phyloP scores from a whole-genome alignment of 2,329 filamentous ascomycete genomes.

The Aspergillus fijiensis region DNA sequence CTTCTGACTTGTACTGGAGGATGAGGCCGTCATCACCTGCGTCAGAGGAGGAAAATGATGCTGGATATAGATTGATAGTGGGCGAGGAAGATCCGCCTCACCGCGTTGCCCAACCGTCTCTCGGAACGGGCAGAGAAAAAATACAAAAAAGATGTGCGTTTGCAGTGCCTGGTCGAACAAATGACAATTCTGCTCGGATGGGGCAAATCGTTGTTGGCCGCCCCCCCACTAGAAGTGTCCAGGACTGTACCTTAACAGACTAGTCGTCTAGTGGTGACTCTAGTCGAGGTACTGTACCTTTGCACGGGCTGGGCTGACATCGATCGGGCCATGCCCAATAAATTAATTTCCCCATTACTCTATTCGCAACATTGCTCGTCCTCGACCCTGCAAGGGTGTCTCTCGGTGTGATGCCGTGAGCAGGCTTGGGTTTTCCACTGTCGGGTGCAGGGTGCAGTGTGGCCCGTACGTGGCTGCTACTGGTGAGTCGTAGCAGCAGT shows the following conservation, averaged over 20 bases:
- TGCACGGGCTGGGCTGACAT: slow-evolving; percentile 1
- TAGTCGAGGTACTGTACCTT: neutral
- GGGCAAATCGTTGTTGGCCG: slow-evolving; percentile 7
- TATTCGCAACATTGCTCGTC: slow-evolving; percentile 3
- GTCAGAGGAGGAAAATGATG: too few relatives aligned
- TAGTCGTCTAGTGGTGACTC: too few relatives aligned
- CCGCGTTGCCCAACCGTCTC: slow-evolving; percentile 22
- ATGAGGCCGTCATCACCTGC: too few relatives aligned
- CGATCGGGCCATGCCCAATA: neutral
- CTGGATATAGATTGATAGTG: neutral
- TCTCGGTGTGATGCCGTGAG: neutral
- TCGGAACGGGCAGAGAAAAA: neutral
- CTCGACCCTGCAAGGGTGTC: slow-evolving; percentile 3
- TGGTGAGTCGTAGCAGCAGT: neutral
- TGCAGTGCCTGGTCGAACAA: slow-evolving; percentile 10
- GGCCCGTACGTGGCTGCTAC: neutral
- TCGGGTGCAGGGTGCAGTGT: neutral
- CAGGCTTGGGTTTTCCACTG: too few relatives aligned
- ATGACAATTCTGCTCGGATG: slow-evolving; percentile 16
- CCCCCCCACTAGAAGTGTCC: neutral
- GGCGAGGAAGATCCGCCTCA: slow-evolving; percentile 16
- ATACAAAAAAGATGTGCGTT: neutral
- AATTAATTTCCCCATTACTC: neutral
- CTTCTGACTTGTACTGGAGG: neutral
- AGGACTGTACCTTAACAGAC: neutral